These are phyloP conservation scores for Tympanopsis confertula DNA, from an alignment of 2,329 filamentous ascomycete genomes.

Conservation along the genomic window DNA sequence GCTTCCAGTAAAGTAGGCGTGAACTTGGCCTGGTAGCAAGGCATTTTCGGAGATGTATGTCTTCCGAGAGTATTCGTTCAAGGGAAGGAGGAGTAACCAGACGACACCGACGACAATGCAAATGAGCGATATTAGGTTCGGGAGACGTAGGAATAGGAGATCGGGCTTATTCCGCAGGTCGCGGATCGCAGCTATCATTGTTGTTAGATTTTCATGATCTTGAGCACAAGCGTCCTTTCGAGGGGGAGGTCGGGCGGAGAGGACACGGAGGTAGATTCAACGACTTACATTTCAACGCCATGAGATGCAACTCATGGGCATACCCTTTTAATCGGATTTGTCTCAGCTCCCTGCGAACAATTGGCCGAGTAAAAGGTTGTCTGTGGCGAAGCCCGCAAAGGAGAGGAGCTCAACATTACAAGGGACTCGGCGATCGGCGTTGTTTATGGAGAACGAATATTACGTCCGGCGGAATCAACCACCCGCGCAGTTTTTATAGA, in stretches of 20 bases:
- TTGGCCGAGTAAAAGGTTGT: too few relatives aligned
- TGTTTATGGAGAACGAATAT: background rate
- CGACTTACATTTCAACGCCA: conserved; percentile 1
- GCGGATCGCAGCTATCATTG: conserved; percentile 39
- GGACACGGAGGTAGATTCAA: background rate
- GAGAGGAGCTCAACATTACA: too few relatives aligned
- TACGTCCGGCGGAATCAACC: background rate
- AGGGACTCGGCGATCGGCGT: background rate
- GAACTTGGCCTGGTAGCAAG: conserved; percentile 85
- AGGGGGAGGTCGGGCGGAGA: background rate
- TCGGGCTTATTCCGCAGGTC: conserved; percentile 70
- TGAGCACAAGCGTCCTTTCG: background rate
- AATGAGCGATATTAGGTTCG: conserved; percentile 75
- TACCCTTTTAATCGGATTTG: background rate
- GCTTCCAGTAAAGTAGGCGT: conserved; percentile 96
- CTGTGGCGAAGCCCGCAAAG: too few relatives aligned
- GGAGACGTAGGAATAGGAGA: conserved; percentile 56
- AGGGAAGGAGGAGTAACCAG: conserved; percentile 81
- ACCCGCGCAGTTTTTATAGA: background rate
- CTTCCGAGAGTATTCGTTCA: conserved; percentile 78
- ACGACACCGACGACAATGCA: conserved; percentile 75
- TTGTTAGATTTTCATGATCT: background rate
- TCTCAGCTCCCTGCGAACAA: background rate
- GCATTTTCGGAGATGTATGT: conserved; percentile 99
- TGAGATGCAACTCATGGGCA: background rate